These are phyloP conservation scores for Candolleomyces aberdarensis DNA, from an alignment of 768 basidiomycete genomes.

Conservation along the genomic window DNA sequence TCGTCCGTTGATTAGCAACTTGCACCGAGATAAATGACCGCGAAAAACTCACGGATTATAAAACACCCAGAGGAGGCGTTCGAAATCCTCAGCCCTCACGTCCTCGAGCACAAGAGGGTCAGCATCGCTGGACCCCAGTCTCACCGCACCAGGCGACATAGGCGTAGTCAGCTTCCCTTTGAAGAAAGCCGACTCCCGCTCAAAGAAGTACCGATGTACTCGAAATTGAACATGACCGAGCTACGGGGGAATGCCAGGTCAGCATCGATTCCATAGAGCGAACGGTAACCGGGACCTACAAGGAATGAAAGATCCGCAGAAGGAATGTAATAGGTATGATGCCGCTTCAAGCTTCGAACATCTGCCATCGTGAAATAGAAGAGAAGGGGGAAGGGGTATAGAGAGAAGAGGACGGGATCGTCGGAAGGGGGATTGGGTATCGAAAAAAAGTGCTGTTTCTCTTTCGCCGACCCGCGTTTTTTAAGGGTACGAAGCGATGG, in stretches of 20 bases:
- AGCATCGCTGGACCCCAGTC: slow-evolving; percentile 35
- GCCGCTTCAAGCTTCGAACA: slow-evolving; percentile 16
- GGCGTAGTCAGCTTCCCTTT: slow-evolving; percentile 29
- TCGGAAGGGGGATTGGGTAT: background rate
- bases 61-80: slow-evolving; percentile 49
- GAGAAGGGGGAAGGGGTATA: slow-evolving; percentile 24
- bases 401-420: slow-evolving; percentile 1
- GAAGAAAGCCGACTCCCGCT: slow-evolving; percentile 56
- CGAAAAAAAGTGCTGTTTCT: background rate
- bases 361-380: slow-evolving; percentile 22
- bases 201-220: slow-evolving; percentile 61
- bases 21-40: background rate
- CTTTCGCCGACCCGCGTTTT: background rate
- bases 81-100: slow-evolving; percentile 37
- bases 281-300: slow-evolving; percentile 29
- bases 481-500: background rate
- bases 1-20: background rate
- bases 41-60: slow-evolving; percentile 46
- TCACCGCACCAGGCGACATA: slow-evolving; percentile 25
- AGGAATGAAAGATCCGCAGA: slow-evolving; percentile 54
- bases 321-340: slow-evolving; percentile 46
- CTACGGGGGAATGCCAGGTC: slow-evolving; percentile 26
- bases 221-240: slow-evolving; percentile 55
- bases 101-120: slow-evolving; percentile 40
- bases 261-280: background rate